A percentile compares a stretch with the other conserved stretches of the same genome.
Evolutionary conservation across 2,329 filamentous ascomycete genomes (phyloP).

Genomic region (Phaeophleospora eucalypticola): DNA sequence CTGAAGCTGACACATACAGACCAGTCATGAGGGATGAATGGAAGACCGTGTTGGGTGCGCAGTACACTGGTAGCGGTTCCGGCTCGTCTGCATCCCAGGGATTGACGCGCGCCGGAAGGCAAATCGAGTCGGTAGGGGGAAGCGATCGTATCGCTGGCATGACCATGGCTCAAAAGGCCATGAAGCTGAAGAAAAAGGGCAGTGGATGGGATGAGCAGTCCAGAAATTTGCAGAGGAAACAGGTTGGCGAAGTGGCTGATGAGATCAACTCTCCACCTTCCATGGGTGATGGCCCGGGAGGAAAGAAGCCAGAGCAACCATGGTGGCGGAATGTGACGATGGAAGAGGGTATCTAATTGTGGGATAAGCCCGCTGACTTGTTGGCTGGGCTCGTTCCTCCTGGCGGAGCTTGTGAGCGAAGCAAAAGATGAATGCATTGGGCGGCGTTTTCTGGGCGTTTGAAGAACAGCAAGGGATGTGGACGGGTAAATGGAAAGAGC

Average conservation of each 20-base stretch:
- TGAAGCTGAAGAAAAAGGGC: conserved; percentile 54
- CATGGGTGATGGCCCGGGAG: conserved; percentile 11
- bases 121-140: conserved; percentile 18
- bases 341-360: conserved; percentile 43
- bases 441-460: background rate
- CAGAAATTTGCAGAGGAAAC: conserved; percentile 53
- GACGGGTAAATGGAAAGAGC: background rate
- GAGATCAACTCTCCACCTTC: conserved; percentile 57
- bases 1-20: conserved; percentile 32
- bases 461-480: background rate
- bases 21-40: conserved; percentile 78
- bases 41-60: conserved; percentile 21
- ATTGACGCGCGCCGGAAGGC: conserved; percentile 43
- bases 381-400: background rate
- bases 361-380: background rate
- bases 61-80: conserved; percentile 10
- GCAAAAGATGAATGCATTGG: conserved; percentile 1
- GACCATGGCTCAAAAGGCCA: conserved; percentile 44
- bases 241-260: conserved; percentile 83
- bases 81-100: conserved; percentile 44
- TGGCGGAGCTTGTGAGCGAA: background rate
- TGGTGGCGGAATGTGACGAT: conserved; percentile 50
- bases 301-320: conserved; percentile 21
- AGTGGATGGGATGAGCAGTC: conserved; percentile 36
- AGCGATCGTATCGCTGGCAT: conserved; percentile 46